phyloP scores from a whole-genome alignment of 169 alveolate genomes.

The Toxoplasma gondii region DNA sequence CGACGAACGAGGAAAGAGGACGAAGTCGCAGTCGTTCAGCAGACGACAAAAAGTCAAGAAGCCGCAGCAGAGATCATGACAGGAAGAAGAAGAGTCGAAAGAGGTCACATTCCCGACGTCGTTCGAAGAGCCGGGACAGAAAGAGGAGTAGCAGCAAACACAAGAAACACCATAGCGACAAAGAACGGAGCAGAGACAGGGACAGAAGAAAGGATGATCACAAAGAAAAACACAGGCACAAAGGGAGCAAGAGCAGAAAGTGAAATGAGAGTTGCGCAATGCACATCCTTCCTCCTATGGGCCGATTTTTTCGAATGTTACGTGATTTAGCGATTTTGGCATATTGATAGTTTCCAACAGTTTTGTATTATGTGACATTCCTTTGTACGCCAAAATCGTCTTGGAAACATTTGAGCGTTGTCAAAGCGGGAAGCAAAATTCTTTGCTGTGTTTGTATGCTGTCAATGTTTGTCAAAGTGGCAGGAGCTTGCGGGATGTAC shows the following conservation, averaged over 20 bases:
- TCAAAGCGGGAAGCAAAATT: too few species aligned
- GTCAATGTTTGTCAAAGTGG: too few species aligned
- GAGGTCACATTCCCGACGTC: neutral
- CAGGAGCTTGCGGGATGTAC: too few species aligned
- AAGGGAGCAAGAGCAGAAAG: constrained; percentile 2
- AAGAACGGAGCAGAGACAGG: neutral
- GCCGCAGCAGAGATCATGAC: constrained; percentile 28
- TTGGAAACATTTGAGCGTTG: too few species aligned
- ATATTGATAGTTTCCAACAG: too few species aligned
- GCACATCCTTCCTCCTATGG: neutral
- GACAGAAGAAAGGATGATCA: neutral
- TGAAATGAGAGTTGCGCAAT: neutral
- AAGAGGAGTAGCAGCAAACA: constrained; percentile 38
- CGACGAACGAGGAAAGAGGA: neutral
- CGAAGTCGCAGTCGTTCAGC: neutral
- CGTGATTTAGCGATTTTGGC: too few species aligned
- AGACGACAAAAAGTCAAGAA: neutral
- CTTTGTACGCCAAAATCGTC: too few species aligned
- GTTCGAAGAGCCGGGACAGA: constrained; percentile 24
- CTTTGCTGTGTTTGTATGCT: too few species aligned
- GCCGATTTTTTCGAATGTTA: too few species aligned
- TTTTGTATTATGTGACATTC: too few species aligned
- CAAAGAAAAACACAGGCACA: neutral
- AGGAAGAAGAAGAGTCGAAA: constrained; percentile 22
- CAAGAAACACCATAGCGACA: constrained; percentile 1